Conservation (phyloP, 805 yeast species). For the Suhomyces sp. region DNA sequence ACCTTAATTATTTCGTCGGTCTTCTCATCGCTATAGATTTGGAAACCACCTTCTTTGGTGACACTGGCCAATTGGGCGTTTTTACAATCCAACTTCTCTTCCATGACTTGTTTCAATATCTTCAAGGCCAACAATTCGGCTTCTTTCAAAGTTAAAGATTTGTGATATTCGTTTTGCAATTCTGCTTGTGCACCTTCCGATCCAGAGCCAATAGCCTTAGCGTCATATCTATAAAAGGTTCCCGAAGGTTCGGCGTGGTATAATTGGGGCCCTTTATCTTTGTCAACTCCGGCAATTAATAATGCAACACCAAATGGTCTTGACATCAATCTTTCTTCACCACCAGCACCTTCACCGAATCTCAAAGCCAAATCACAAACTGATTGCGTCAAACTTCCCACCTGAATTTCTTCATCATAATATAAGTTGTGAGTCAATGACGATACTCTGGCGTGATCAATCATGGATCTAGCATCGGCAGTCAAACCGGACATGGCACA, state of each 20-base stretch:
- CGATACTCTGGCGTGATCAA: constrained; percentile 94
- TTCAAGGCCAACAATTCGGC: constrained; percentile 89
- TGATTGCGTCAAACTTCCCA: constrained; percentile 91
- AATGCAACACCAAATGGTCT: constrained; percentile 99
- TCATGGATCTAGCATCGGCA: constrained; percentile 98
- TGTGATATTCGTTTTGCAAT: constrained; percentile 93
- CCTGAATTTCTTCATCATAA: constrained; percentile 88
- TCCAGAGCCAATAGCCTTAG: constrained; percentile 98
- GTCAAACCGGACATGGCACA: constrained; percentile 99
- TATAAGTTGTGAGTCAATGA: constrained; percentile 84
- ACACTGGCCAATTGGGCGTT: constrained; percentile 95
- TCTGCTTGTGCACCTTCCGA: constrained; percentile 99
- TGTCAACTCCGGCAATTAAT: constrained; percentile 90
- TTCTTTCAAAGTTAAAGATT: constrained; percentile 83
- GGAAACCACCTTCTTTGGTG: constrained; percentile 81
- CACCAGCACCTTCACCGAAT: constrained; percentile 96
- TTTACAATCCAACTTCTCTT: constrained; percentile 91
- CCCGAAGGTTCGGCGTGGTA: constrained; percentile 99
- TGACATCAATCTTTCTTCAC: constrained; percentile 93
- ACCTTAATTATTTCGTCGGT: constrained; percentile 77
- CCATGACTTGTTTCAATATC: constrained; percentile 96
- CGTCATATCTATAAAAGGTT: constrained; percentile 94
- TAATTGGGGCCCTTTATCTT: constrained; percentile 91
- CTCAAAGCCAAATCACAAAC: constrained; percentile 96
- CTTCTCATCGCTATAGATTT: constrained; percentile 77